Conservation (phyloP, 306 rosid genomes). For the Trifolium fragiferum region DNA sequence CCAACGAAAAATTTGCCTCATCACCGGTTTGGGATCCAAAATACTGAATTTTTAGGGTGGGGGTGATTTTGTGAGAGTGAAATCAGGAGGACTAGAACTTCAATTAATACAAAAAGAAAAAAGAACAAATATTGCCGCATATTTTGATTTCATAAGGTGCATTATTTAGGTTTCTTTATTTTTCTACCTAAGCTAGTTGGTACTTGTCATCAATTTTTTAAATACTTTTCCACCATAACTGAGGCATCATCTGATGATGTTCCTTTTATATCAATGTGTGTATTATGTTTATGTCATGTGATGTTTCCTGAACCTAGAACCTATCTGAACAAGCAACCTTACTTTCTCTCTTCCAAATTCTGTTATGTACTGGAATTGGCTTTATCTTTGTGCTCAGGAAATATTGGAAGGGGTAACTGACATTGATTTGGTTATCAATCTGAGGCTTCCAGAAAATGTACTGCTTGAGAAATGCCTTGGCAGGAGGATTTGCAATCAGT, state of each 20-base stretch:
- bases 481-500: constrained; percentile 83
- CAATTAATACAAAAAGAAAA: too few species aligned
- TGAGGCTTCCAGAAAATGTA: constrained; percentile 87
- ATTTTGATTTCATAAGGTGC: constrained; percentile 22
- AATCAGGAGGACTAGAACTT: too few species aligned
- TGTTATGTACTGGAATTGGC: constrained; percentile 6
- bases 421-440: constrained; percentile 89
- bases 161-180: constrained; percentile 18
- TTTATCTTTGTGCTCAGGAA: constrained; percentile 58
- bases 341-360: constrained; percentile 1
- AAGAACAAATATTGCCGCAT: background rate
- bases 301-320: constrained; percentile 7
- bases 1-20: too few species aligned
- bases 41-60: too few species aligned
- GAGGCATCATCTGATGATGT: background rate
- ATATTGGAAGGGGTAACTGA: constrained; percentile 86
- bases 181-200: constrained; percentile 24
- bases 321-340: constrained; percentile 18
- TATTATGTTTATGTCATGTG: constrained; percentile 22
- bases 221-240: constrained; percentile 8
- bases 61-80: too few species aligned
- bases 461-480: constrained; percentile 94
- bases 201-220: constrained; percentile 13
- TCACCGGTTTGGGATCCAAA: too few species aligned
- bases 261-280: background rate